phyloP scores from a whole-genome alignment of 352 stramenopile genomes.

The Phytophthora multivora region DNA sequence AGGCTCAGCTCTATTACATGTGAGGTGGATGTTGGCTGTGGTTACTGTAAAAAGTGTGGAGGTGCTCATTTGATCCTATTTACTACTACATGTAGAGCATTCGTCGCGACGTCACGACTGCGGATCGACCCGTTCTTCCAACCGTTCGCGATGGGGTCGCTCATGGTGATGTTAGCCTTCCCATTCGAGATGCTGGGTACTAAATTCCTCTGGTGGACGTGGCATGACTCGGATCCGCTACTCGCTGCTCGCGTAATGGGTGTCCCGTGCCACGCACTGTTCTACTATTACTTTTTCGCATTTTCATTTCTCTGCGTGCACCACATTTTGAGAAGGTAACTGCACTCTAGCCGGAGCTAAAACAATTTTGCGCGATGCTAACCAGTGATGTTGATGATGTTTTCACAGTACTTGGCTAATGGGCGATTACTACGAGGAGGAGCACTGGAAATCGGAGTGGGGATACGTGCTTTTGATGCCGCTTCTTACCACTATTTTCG shows the following conservation, averaged over 20 bases:
- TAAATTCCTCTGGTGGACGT: constrained; percentile 89
- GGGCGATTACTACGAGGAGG: constrained; percentile 66
- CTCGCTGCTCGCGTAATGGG: constrained; percentile 64
- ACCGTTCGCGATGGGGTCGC: constrained; percentile 64
- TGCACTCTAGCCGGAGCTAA: neutral
- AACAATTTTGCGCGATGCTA: constrained; percentile 1
- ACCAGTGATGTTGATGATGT: neutral
- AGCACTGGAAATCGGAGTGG: constrained; percentile 70
- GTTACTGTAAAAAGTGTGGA: neutral
- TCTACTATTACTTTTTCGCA: constrained; percentile 71
- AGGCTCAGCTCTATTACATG: constrained; percentile 84
- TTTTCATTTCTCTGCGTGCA: constrained; percentile 57
- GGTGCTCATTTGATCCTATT: neutral
- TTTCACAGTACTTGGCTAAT: constrained; percentile 51
- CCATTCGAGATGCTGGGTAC: constrained; percentile 78
- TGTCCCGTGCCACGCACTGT: constrained; percentile 67
- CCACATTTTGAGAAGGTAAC: constrained; percentile 63
- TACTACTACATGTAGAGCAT: constrained; percentile 45
- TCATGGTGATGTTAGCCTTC: constrained; percentile 63
- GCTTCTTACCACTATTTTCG: constrained; percentile 52
- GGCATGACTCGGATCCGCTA: constrained; percentile 81
- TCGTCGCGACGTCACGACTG: constrained; percentile 67
- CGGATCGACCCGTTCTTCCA: constrained; percentile 79
- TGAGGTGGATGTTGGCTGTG: constrained; percentile 20
- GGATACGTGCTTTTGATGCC: constrained; percentile 64